phyloP scores from a whole-genome alignment of 306 rosid genomes.

The Luffa acutangula region DNA sequence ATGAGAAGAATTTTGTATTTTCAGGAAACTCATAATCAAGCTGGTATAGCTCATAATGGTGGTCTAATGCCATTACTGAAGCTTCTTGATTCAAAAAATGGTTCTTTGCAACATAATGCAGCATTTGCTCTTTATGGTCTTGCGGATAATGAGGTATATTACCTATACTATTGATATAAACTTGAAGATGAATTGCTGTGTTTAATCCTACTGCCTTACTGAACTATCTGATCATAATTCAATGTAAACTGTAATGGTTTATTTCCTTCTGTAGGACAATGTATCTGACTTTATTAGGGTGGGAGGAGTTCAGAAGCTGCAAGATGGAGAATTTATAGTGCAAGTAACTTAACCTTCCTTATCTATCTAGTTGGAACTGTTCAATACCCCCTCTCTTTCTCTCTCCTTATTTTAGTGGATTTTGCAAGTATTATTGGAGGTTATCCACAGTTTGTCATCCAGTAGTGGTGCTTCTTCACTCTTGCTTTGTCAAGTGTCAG shows the following conservation, averaged over 20 bases:
- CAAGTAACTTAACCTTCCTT: constrained; percentile 44
- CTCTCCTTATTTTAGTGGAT: neutral
- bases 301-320: constrained; percentile 92
- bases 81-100: constrained; percentile 97
- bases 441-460: neutral
- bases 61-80: constrained; percentile 83
- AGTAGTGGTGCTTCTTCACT: neutral
- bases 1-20: constrained; percentile 13
- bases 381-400: neutral
- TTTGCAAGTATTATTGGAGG: neutral
- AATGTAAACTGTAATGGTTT: constrained; percentile 21
- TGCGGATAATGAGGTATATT: constrained; percentile 87
- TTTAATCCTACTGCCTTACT: constrained; percentile 11
- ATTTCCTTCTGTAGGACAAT: constrained; percentile 61
- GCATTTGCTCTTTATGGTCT: constrained; percentile 98
- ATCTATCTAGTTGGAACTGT: neutral
- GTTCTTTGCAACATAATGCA: constrained; percentile 96
- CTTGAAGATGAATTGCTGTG: neutral
- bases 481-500: neutral
- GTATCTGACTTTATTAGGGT: constrained; percentile 93
- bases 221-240: constrained; percentile 8
- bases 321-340: constrained; percentile 96
- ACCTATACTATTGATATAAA: constrained; percentile 6
- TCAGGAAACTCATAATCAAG: constrained; percentile 95
- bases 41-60: constrained; percentile 94